A percentile compares a stretch with the other conserved stretches of the same genome.
Conservation (phyloP, 2,329 filamentous ascomycete genomes). For the Alternaria sp. region DNA sequence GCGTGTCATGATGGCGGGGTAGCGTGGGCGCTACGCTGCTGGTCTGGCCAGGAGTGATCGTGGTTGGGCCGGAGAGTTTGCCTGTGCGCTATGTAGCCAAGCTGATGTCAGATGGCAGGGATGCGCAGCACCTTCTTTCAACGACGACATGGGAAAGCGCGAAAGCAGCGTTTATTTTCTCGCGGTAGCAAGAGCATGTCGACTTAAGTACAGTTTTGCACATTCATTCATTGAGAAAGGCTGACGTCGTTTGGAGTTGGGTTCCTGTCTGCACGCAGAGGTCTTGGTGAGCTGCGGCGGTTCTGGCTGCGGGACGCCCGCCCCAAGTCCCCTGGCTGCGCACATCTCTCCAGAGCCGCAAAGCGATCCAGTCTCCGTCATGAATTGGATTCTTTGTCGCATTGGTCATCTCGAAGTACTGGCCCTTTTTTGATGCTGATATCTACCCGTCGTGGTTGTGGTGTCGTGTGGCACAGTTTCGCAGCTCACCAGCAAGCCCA, state of each 20-base stretch:
- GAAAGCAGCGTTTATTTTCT: neutral
- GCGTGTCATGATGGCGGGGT: neutral
- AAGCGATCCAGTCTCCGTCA: neutral
- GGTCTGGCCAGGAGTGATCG: neutral
- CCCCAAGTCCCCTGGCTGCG: neutral
- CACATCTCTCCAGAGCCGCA: neutral
- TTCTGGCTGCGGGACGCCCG: neutral
- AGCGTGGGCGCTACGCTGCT: neutral
- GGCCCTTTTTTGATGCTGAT: fast-evolving
- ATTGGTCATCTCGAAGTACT: neutral
- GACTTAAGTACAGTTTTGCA: neutral
- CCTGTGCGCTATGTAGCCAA: neutral
- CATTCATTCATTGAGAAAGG: neutral
- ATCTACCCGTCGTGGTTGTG: neutral
- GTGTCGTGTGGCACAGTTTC: neutral
- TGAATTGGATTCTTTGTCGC: neutral
- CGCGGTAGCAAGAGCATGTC: neutral
- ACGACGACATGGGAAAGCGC: neutral
- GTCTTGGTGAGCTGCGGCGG: neutral
- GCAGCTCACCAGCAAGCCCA: neutral
- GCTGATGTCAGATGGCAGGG: neutral
- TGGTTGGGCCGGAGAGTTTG: neutral
- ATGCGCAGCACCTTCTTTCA: neutral
- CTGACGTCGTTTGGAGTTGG: neutral
- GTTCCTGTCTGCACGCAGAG: neutral